Conservation (phyloP, 108 stramenopile genomes). For the Heterococcus sp. region DNA sequence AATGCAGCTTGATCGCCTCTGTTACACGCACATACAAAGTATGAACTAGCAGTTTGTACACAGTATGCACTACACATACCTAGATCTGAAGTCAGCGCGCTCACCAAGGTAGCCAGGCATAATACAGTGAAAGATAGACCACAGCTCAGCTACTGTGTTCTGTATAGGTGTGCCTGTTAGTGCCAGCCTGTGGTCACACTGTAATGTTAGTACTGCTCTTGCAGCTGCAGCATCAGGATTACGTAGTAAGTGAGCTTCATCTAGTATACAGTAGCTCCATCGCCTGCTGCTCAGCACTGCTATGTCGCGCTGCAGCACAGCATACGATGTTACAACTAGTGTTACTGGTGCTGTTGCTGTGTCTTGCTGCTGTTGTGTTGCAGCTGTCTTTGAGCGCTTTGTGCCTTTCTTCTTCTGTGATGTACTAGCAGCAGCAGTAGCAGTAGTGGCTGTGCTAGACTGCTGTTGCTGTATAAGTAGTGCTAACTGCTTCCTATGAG, state of each 20-base stretch:
- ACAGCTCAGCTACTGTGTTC: conserved; percentile 89
- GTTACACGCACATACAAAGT: neutral
- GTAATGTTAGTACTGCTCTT: conserved; percentile 12
- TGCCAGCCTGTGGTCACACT: conserved; percentile 70
- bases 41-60: neutral
- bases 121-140: conserved; percentile 59
- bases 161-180: conserved; percentile 97
- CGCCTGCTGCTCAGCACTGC: conserved; percentile 1
- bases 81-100: neutral
- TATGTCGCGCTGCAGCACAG: conserved; percentile 14
- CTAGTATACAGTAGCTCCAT: conserved; percentile 34
- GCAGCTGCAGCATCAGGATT: conserved; percentile 15
- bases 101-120: conserved; percentile 45
- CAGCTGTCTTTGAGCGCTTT: too few relatives aligned
- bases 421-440: too few relatives aligned
- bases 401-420: too few relatives aligned
- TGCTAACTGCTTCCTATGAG: neutral
- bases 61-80: neutral
- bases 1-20: too few relatives aligned
- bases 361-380: too few relatives aligned
- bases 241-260: conserved; percentile 34
- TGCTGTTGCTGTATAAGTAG: too few relatives aligned
- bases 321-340: conserved; percentile 36
- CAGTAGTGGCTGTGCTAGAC: too few relatives aligned
- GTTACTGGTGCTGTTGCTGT: neutral